Evolutionary conservation across 768 basidiomycete species (phyloP), one percentile per base, ranked within the genome.

Genomic region (Clavulina sp.): DNA sequence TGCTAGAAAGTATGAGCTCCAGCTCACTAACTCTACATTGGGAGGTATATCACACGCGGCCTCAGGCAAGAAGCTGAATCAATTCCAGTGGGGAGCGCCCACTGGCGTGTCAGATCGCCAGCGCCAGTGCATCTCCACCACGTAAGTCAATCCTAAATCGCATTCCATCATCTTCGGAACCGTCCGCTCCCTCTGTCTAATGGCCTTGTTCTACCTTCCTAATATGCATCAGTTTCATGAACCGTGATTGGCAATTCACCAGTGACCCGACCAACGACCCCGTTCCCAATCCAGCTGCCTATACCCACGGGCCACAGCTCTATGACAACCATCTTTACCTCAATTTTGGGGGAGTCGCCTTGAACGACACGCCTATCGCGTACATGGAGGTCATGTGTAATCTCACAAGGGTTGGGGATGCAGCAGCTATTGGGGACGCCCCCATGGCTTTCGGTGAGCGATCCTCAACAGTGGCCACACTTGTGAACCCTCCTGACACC

Each of bases 301-400:
- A 78, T 24, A 70, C 72, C 3, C 71, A 73, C 40, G 84, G 84
- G 1, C 80, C 82, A 9, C 80, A 81, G 57, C 67, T 65, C 24
- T 87, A 86, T 57, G 84, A 87, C 58, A 81, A 84, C 50, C 84
- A 86, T 63, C 60, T 87, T 16, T 87, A 85, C 61, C 84, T 83
- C 59, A 74, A 68, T 76, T 81, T 52, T 41, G 51, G 51, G 6
- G 51, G 51, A 18, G 51, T 52, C 4, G 41, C 51, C 30, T 21
- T 21, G 13, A 33, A 46, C 4, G 18, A 34, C 4, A 52, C 21
- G n/a, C 26, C 23, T 4, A 28, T 28, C 5, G 28, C 51, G 4
- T 52, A 52, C 51, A 24, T 52, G 46, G 24, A 47, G 29, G 36
- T 33, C 46, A 48, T 52, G 18, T 49, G 48, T 26, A 49, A 49